Conservation (phyloP, 306 rosid species). For the Cicer bijugum region DNA sequence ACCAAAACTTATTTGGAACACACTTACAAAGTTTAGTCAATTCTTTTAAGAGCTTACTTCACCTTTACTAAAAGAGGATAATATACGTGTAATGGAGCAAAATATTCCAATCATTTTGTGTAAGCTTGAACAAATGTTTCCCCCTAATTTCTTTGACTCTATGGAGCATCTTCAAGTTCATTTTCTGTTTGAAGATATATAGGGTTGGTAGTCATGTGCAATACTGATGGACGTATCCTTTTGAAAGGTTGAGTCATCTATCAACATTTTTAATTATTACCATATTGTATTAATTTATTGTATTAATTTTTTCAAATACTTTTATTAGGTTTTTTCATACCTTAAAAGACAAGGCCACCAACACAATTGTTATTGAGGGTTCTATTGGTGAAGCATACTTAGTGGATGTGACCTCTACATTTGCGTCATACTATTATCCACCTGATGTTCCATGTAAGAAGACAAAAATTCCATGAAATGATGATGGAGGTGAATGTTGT, state of each 20-base stretch:
- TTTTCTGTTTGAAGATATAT: neutral
- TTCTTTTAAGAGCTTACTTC: neutral
- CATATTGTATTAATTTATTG: too few relatives aligned
- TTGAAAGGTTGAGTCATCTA: neutral
- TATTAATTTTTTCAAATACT: too few relatives aligned
- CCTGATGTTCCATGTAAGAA: slow-evolving; percentile 1
- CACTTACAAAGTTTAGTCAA: neutral
- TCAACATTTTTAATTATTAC: neutral
- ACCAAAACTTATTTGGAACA: neutral
- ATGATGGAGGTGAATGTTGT: slow-evolving; percentile 17
- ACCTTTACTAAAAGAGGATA: neutral
- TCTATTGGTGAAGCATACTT: neutral
- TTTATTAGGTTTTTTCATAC: neutral
- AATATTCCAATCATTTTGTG: too few relatives aligned
- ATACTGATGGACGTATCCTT: neutral
- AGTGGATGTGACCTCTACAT: neutral
- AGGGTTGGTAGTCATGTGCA: neutral
- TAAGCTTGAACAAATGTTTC: too few relatives aligned
- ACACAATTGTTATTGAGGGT: neutral
- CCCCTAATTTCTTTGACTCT: neutral
- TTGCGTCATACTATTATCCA: slow-evolving; percentile 2
- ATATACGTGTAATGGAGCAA: too few relatives aligned
- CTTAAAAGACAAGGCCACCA: neutral
- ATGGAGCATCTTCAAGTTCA: neutral
- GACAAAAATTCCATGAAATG: slow-evolving; percentile 17